phyloP scores from a whole-genome alignment of 192 early-diverging fungal species.

The Entomortierella chlamydospora region DNA sequence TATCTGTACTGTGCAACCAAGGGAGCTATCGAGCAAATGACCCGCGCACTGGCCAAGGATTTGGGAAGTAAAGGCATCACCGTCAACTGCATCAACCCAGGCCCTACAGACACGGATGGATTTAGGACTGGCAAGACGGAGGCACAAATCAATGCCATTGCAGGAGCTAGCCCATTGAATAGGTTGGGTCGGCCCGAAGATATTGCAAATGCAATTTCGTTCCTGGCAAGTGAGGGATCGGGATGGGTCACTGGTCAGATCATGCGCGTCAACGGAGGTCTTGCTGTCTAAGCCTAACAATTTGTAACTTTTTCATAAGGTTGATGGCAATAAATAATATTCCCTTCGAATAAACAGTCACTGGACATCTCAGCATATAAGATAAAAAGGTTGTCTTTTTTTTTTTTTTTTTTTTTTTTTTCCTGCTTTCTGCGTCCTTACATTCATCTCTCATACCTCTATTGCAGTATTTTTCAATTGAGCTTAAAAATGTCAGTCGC shows the following conservation, averaged over 20 bases:
- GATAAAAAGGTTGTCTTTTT: too few relatives aligned
- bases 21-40: conserved; percentile 83
- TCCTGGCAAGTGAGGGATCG: conserved; percentile 19
- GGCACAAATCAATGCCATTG: conserved; percentile 12
- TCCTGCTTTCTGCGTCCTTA: background rate
- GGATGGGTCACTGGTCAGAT: conserved; percentile 36
- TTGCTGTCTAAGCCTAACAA: background rate
- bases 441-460: background rate
- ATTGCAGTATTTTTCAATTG: too few relatives aligned
- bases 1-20: conserved; percentile 82
- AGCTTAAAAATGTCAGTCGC: conserved; percentile 9
- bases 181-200: conserved; percentile 35
- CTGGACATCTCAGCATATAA: background rate
- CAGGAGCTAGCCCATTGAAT: background rate
- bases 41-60: conserved; percentile 76
- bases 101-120: conserved; percentile 41
- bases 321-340: background rate
- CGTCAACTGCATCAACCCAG: conserved; percentile 39
- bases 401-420: background rate
- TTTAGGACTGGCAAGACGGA: conserved; percentile 32
- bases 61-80: conserved; percentile 33
- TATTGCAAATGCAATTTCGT: conserved; percentile 27
- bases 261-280: conserved; percentile 30
- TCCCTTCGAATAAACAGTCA: background rate
- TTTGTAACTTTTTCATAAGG: background rate